Base-by-base conservation (phyloP, 1,284 basidiomycete genomes). In the Papiliotrema flavescens region DNA sequence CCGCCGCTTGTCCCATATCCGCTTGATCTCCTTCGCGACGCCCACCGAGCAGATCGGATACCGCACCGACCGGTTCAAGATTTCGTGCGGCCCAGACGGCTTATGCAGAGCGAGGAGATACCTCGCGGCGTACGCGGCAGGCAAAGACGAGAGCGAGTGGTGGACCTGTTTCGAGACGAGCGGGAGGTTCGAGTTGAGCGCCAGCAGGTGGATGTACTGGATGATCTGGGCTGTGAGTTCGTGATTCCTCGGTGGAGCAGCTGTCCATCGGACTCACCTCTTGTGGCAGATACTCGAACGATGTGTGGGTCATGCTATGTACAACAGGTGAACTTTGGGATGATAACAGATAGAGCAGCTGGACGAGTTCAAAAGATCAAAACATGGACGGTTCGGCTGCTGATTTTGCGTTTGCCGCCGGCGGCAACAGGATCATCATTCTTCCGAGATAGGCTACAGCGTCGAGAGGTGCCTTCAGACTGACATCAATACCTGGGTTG, bases 201-300 rank as follows among this genome's bases (percentile, higher is more conserved):
- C 83, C 56, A 79, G 80, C 14, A 86, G 79, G 58, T 90, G 85
- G 23, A 91, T 80, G 52, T 88, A 83, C 62, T 87, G 85, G 0
- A 90, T 70, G 4, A 92, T 78, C 89, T 90, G 57, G 14, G 7
- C 11, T 5, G 28, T 32, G 5, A 32, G 28, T 11, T 6, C 5
- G 28, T 11, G 11, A 5, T 11, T 32, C 28, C 5, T 14, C n/a
- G 44, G 44, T 46, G 22, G 44, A 17, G 44, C 23, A 37, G 7
- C 15, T 17, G 22, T 34, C 24, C 44, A 46, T 44, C 22, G 8
- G n/a, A 24, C n/a, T 8, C 42, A 23, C 14, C 14, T 19, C 14
- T 20, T 14, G 42, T 3, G 22, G 24, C 2, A 23, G 15, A 14
- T 43, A 14, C 42, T n/a, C 28, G 28, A 32, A 43, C 9, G 23